These are phyloP conservation scores for Mayamaea pseudoterrestris DNA, from an alignment of 108 stramenopile species.

Conservation along the genomic window DNA sequence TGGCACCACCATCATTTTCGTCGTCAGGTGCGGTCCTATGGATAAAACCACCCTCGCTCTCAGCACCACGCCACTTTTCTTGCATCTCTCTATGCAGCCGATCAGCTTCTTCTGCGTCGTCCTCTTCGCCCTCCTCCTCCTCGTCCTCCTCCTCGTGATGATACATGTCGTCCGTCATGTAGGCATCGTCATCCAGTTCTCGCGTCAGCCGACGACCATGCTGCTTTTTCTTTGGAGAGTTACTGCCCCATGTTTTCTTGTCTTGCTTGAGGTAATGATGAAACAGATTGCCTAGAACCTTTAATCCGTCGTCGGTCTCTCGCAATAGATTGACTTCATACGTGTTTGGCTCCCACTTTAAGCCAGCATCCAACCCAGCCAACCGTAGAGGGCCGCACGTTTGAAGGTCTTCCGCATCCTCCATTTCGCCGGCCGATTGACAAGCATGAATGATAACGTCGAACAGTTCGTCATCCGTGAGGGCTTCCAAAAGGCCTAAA, in stretches of 20 bases:
- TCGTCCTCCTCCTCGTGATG: slow-evolving; percentile 10
- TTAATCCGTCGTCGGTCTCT: neutral
- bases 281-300: neutral
- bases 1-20: too few species aligned
- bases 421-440: slow-evolving; percentile 54
- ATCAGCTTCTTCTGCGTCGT: slow-evolving; percentile 14
- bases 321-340: neutral
- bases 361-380: slow-evolving; percentile 44
- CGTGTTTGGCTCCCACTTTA: slow-evolving; percentile 23
- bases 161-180: slow-evolving; percentile 13
- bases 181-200: slow-evolving; percentile 12
- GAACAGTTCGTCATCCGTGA: slow-evolving; percentile 18
- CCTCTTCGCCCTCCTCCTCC: slow-evolving; percentile 15
- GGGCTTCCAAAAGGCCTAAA: slow-evolving; percentile 9
- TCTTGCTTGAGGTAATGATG: too few species aligned
- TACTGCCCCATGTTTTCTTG: too few species aligned
- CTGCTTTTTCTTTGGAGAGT: neutral
- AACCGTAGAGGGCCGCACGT: slow-evolving; percentile 47
- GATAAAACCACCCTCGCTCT: too few species aligned
- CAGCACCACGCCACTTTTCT: neutral
- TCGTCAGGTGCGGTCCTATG: too few species aligned
- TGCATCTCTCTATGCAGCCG: neutral
- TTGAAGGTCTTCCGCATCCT: slow-evolving; percentile 5
- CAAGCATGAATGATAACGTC: slow-evolving; percentile 47
- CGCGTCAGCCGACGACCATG: slow-evolving; percentile 11